These are phyloP conservation scores for Vigna unguiculata DNA, from an alignment of 306 rosid genomes.

Conservation along the genomic window DNA sequence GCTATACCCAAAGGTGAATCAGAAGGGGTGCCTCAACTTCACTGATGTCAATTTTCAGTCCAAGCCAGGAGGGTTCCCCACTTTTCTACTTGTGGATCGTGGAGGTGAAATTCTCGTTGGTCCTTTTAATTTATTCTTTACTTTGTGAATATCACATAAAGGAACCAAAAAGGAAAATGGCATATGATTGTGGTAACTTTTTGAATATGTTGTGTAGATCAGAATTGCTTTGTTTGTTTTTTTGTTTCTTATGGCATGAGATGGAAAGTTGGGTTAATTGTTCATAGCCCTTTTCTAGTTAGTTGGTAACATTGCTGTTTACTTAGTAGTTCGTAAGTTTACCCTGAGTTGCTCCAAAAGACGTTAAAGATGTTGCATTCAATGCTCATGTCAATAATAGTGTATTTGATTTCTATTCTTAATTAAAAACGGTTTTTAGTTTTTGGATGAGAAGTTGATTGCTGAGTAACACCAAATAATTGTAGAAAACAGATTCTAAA, in stretches of 20 bases:
- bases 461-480: not conserved
- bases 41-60: constrained; percentile 66
- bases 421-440: not conserved
- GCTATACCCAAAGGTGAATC: constrained; percentile 76
- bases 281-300: not conserved
- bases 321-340: constrained; percentile 2
- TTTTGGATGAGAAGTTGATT: constrained; percentile 9
- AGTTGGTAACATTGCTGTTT: constrained; percentile 14
- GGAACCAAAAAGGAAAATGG: not conserved
- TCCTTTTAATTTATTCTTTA: constrained; percentile 7
- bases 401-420: not conserved
- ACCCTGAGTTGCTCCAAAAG: constrained; percentile 24
- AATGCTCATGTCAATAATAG: not conserved
- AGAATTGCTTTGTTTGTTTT: constrained; percentile 6
- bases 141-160: not conserved
- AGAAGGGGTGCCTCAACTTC: constrained; percentile 74
- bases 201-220: constrained; percentile 32
- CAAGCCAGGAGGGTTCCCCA: constrained; percentile 76
- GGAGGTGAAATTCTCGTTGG: constrained; percentile 65
- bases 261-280: constrained; percentile 26
- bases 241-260: constrained; percentile 16
- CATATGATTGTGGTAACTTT: constrained; percentile 13
- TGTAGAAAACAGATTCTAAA: not conserved
- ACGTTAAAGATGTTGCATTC: constrained; percentile 23
- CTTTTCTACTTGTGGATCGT: constrained; percentile 86